Evolutionary conservation across 2,329 filamentous ascomycete genomes (phyloP), one percentile per base, ranked within the genome.

Genomic region (Stagonosporopsis vannaccii): DNA sequence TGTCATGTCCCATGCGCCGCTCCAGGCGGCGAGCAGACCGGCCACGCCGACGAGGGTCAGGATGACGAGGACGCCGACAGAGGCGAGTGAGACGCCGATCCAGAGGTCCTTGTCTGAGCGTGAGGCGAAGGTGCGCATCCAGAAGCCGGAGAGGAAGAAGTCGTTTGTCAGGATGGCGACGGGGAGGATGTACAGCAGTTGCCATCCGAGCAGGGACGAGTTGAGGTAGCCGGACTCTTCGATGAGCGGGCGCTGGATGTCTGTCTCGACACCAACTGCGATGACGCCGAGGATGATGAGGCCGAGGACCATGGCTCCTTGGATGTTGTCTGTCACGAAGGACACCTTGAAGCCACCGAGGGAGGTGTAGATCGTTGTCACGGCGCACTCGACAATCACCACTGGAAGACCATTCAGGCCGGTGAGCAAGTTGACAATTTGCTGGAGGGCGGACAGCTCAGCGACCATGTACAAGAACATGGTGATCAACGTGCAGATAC

Each of bases 391-490:
- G 0, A 94, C 89, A 63, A 95, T 91, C 58, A 95, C 84, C 17
- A 89, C 85, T 0, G 90, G 89, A 11, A 95, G 81, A 0, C 87
- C 87, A 62, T 93, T 82, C 35, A 95, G 80, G 2, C 90, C 90
- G 0, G 91, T 93, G 65, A 95, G 77, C 8, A 88, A 83, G 56
- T 78, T 88, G 67, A 94, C 82, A 35, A 94, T 91, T 75, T 94
- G 90, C 47, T 92, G 90, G 25, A 95, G 81, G 12, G 90, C 90
- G 8, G 90, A 93, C 39, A 95, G 82, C 79, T 95, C 91, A 19
- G 90, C 86, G 23, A 94, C 87, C 90, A 95, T 94, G 81, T 94
- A 95, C 47, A 95, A 75, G 74, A 94, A 95, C 66, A 95, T 83
- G 1, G 91, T 94, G 45, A 92, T 87, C 45, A 94, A 81, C 40